phyloP scores from a whole-genome alignment of 1,139 yeast species.

The Yamadazyma diddensiae region DNA sequence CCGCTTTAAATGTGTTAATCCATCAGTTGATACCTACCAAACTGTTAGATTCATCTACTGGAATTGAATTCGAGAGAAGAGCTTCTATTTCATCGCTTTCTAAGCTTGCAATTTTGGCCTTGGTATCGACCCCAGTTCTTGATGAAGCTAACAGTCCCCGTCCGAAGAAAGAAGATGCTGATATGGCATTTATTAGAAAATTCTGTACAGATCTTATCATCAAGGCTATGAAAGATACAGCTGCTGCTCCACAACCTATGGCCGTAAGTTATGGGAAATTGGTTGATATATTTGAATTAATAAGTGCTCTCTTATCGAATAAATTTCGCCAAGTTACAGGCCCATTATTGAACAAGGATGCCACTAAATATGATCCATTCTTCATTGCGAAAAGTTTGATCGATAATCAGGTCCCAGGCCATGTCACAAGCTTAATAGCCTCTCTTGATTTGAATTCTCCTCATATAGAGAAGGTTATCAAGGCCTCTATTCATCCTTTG shows the following conservation, averaged over 20 bases:
- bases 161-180: constrained; percentile 58
- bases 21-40: constrained; percentile 71
- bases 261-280: constrained; percentile 51
- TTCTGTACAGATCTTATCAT: constrained; percentile 71
- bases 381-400: constrained; percentile 61
- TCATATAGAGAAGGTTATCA: constrained; percentile 54
- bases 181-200: constrained; percentile 68
- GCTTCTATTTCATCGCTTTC: constrained; percentile 50
- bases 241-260: constrained; percentile 19
- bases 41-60: constrained; percentile 29
- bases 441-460: constrained; percentile 73
- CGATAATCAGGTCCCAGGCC: constrained; percentile 62
- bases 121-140: constrained; percentile 52
- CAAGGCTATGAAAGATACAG: constrained; percentile 56
- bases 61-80: constrained; percentile 37
- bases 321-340: constrained; percentile 45
- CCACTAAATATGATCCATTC: constrained; percentile 55
- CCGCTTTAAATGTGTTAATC: constrained; percentile 72
- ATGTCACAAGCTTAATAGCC: constrained; percentile 57
- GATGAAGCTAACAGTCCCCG: constrained; percentile 42
- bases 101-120: constrained; percentile 53
- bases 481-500: constrained; percentile 58
- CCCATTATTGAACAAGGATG: constrained; percentile 43
- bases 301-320: constrained; percentile 39
- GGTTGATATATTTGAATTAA: constrained; percentile 55